Base-by-base conservation (phyloP, 352 stramenopile species). In the Pythium biforme region DNA sequence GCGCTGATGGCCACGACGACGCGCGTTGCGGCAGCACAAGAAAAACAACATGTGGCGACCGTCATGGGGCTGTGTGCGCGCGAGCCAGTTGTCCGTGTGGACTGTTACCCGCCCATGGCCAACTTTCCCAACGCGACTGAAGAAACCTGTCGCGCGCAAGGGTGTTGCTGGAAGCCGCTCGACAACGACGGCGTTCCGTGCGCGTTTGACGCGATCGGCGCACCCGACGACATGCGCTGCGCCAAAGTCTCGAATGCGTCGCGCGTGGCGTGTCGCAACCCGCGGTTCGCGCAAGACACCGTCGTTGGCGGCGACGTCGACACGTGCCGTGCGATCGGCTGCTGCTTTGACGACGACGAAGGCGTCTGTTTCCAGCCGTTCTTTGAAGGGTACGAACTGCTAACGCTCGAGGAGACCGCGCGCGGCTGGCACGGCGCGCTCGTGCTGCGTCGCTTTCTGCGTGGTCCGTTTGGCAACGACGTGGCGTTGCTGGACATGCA, bases 381-480 rank as follows among this genome's bases (percentile, higher is more conserved):
- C 53, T 73, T 77, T 27, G 70, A 85, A 27, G 84, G 84, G 3
- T 94, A 94, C 50, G 74, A 89, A 52, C 67, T 94, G 22, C 29
- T 90, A 31, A 81, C 73, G 43, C 66, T 90, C 22, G 69, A 86
- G 9, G 75, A 92, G 59, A 83, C 75, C 0, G 34, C 47, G 0
- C 53, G 64, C 23, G 85, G 83, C 1, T 92, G 83, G 80, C 62
- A 69, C 10, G 85, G 80, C 0, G 80, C 71, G 23, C 69, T 94
- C 9, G 75, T 76, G 29, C 47, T 90, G 37, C 75, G 72, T 3
- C 68, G 63, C 34, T 76, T 74, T 23, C 57, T 64, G 20, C 72
- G 68, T 6, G 85, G 83, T 0, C 85, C 87, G 10, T 96, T 94
- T 64, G 82, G 76, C 6, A 96, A 94, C 54, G 86, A 95, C 50